Base-by-base conservation (phyloP, 257 asterid genomes). In the Plectranthus barbatus region DNA sequence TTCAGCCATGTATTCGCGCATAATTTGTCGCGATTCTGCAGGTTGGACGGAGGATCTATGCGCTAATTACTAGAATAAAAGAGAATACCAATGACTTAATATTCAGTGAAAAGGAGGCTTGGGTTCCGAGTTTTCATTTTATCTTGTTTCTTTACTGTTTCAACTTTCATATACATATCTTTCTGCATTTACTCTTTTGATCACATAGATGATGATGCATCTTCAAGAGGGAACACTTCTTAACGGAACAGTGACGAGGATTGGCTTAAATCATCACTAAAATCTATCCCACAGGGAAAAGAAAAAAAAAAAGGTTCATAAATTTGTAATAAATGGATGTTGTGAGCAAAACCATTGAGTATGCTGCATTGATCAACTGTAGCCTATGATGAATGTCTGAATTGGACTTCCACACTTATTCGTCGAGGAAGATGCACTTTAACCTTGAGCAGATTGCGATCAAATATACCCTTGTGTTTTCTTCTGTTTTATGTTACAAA, bases 31-130 rank as follows among this genome's bases (percentile, higher is more conserved):
- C n/a, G n/a, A n/a, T n/a, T n/a, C n/a, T 80, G 68, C 76, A 93
- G 99, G 99, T 93, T 53, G 95, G 97, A 18, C 81, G 97, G 47
- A 82, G 79, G 68, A 66, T 90, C 53, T 71, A 74, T 64, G 96
- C 87, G 52, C 82, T 68, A 48, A 90, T 93, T 75, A 83, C 86
- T 60, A 81, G 97, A 79, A 83, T 87, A 69, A 87, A 90, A 11
- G 91, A 82, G 77, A 97, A 85, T 48, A 93, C 99, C 20, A 87
- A 93, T 50, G 95, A 93, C 81, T 84, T 93, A 75, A 80, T 93
- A 70, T 91, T 93, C 76, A 93, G 95, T 52, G 99, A 93, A 77
- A 89, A 83, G 83, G 84, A 76, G 39, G 96, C 97, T 60, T 90
- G 96, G 99, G 97, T 87, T 60, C 24, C 95, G 83, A 42, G 68